phyloP scores from a whole-genome alignment of 139 green algal genomes.

The Desmodesmus armatus region DNA sequence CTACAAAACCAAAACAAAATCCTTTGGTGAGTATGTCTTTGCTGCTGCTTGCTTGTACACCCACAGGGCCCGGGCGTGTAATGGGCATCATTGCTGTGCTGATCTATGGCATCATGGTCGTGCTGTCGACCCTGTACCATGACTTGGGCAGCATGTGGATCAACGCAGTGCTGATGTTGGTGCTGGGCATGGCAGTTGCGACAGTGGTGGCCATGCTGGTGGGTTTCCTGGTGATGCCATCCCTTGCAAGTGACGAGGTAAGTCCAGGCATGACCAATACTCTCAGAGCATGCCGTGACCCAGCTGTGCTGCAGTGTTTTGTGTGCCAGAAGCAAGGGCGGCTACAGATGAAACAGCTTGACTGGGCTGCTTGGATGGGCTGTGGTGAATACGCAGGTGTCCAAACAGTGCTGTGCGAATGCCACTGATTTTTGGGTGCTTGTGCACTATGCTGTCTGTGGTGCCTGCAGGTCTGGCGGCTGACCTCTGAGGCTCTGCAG shows the following conservation, averaged over 20 bases:
- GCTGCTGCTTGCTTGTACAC: too few species aligned
- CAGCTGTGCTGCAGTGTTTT: too few species aligned
- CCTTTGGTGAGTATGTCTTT: too few species aligned
- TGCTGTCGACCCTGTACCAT: background rate
- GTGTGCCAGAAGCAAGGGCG: too few species aligned
- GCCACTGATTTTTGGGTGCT: too few species aligned
- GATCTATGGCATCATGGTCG: conserved; percentile 28
- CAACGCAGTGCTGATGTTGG: background rate
- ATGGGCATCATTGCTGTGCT: conserved; percentile 12
- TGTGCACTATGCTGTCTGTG: too few species aligned
- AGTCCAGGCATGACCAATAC: background rate
- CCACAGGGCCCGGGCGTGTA: background rate
- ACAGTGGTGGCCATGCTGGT: background rate
- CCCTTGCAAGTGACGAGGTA: conserved; percentile 34
- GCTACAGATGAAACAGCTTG: too few species aligned
- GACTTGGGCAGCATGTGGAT: background rate
- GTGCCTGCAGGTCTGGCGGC: background rate
- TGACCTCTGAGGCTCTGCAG: conserved; percentile 16
- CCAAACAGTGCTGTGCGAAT: too few species aligned
- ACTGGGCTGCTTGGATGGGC: too few species aligned
- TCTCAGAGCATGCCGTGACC: too few species aligned
- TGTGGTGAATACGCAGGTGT: too few species aligned
- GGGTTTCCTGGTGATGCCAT: conserved; percentile 10
- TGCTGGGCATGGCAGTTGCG: conserved; percentile 17
- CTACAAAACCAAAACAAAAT: too few species aligned